Evolutionary conservation across 176 grass and related monocot species (phyloP), one percentile per base, ranked within the genome.

Genomic region (Thalia dealbata): DNA sequence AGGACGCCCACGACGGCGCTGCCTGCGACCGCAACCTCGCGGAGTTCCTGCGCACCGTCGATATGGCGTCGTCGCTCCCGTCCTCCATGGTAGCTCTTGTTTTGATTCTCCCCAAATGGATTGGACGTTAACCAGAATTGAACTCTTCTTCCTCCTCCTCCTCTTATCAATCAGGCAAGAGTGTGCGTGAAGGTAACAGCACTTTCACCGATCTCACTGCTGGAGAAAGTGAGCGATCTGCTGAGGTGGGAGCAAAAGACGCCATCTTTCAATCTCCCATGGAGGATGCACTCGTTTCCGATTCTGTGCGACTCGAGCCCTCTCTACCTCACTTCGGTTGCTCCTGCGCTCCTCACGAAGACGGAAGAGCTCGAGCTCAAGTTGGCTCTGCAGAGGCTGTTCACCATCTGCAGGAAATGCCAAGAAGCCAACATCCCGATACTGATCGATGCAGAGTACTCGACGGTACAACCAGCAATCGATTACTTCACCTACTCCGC

Each of bases 401-500:
- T 84, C 2, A 61, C 72, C 1, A 71, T 97, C 3, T 83, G 90
- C 63, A 63, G 76, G 73, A 72, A 60, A 68, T 97, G 93, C 43
- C 78, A 78, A 16, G 80, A 88, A 78, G 30, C 84, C 67, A 83
- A 84, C 78, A 76, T 90, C 52, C 79, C 79, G 32, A 69, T 97
- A 45, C 83, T 97, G 27, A 84, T 97, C 42, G 93, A 97, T 73
- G 93, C 90, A 19, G 93, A 97, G 86, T 97, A 97, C 82, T 79
- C 83, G 0, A 72, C 87, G 14, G 85, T 97, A 69, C 93, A 97
- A 82, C 93, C 90, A 14, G 81, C 87, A 72, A 86, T 97, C 63
- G 90, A 97, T 71, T 97, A 97, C 85, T 91, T 92, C 90, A 92
- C 93, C 1, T 82, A 88, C 69, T 80, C 32, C 6, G 93, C 72